These are phyloP conservation scores for Curvularia sp. DNA, from an alignment of 2,329 filamentous ascomycete genomes.

Conservation along the genomic window DNA sequence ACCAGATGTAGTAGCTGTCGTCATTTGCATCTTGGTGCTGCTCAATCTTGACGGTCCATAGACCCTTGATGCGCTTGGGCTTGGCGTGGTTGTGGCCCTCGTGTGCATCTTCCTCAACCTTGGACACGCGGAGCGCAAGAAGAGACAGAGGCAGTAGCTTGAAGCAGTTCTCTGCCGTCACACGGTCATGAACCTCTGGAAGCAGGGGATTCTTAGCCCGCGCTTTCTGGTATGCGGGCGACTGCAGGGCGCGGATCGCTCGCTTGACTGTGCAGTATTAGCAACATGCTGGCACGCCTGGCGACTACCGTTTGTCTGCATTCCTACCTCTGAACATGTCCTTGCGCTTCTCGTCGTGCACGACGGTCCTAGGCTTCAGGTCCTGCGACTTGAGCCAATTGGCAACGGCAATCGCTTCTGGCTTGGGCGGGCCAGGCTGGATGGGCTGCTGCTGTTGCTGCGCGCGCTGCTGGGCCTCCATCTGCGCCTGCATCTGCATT, in stretches of 20 bases:
- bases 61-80: conserved; percentile 88
- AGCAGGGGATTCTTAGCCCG: conserved; percentile 87
- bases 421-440: conserved; percentile 81
- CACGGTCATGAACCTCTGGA: conserved; percentile 85
- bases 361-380: conserved; percentile 87
- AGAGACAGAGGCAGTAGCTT: conserved; percentile 94
- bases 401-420: conserved; percentile 85
- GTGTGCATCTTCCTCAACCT: conserved; percentile 80
- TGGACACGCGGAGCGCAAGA: conserved; percentile 86
- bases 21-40: conserved; percentile 90
- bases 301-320: neutral
- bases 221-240: conserved; percentile 87
- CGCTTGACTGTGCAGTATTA: conserved; percentile 75
- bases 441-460: conserved; percentile 65
- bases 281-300: neutral
- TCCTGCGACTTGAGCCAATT: conserved; percentile 85
- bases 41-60: conserved; percentile 95
- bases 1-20: conserved; percentile 94
- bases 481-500: conserved; percentile 49
- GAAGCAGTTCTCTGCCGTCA: conserved; percentile 89
- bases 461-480: conserved; percentile 32
- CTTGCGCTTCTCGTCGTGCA: conserved; percentile 94
- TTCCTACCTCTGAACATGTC: conserved; percentile 90
- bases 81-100: conserved; percentile 61
- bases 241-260: conserved; percentile 87